Conservation (phyloP, 352 stramenopile species). For the Pythium aphanidermatum region DNA sequence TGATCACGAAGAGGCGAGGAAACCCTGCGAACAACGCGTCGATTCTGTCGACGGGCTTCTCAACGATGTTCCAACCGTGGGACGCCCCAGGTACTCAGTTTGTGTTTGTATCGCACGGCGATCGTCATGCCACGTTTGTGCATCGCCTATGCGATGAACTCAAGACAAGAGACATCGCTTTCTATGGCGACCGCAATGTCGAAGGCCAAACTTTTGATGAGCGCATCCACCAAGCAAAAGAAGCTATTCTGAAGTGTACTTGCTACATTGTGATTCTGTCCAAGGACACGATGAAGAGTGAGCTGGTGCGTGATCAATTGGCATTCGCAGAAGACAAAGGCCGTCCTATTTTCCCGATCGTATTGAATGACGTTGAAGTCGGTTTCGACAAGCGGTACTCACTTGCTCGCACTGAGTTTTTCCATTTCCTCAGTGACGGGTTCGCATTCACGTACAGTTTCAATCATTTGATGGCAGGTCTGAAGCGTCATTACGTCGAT, state of each 20-base stretch:
- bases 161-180: constrained; percentile 40
- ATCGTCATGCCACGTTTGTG: constrained; percentile 68
- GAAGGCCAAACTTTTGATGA: constrained; percentile 59
- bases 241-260: constrained; percentile 73
- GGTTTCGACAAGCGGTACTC: constrained; percentile 80
- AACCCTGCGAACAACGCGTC: constrained; percentile 21
- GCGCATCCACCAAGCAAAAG: constrained; percentile 69
- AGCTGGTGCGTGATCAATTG: constrained; percentile 77
- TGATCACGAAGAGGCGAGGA: constrained; percentile 31
- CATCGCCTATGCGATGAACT: constrained; percentile 58
- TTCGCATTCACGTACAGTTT: constrained; percentile 68
- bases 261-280: constrained; percentile 78
- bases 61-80: constrained; percentile 55
- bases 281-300: constrained; percentile 54
- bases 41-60: constrained; percentile 35
- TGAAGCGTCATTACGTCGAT: constrained; percentile 30
- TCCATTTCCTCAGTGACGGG: constrained; percentile 69
- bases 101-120: constrained; percentile 75
- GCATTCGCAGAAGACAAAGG: constrained; percentile 82
- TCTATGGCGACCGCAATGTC: constrained; percentile 60
- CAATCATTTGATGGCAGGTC: constrained; percentile 34
- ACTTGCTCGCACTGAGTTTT: constrained; percentile 69
- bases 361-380: constrained; percentile 70
- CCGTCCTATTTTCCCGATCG: constrained; percentile 71
- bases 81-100: constrained; percentile 46